Evolutionary conservation across 257 asterid species (phyloP), one percentile per base, ranked within the genome.

Genomic region (Ajuga chamaepitys): DNA sequence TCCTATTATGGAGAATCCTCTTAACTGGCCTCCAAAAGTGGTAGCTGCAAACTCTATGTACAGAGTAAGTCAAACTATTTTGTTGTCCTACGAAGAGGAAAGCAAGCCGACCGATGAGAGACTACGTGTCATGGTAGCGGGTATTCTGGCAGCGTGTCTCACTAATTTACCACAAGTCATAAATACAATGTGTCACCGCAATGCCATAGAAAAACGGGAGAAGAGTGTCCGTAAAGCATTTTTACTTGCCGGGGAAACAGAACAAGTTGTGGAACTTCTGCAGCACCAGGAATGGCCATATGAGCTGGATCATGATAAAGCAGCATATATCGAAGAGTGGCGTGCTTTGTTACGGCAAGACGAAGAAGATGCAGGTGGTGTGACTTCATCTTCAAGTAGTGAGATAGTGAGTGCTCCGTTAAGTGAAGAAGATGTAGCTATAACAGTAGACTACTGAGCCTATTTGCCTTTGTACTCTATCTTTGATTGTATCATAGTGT

Each of bases 21-120:
- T 55, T 3, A 65, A 52, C 46, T 65, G 62, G 70, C 70, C 70
- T 0, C 10, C 46, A 11, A 52, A 54, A 28, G 26, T 52, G 4
- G 7, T 65, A 11, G 61, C 70, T n/a, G 62, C 70, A 14, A 65
- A 65, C 1, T 17, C 66, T 0, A 71, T 62, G 75, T 59, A 50
- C 54, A 28, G 74, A 55, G 50, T 70, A 11, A 51, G 63, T 20
- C 47, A 10, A 61, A 60, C 46, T 17, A 46, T 67, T 26, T 1
- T 11, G 16, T 3, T 41, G 21, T 26, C 42, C 7, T 7, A 16
- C 41, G 28, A 51, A 8, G 60, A 16, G 11, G 53, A 51, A 4
- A 35, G 10, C 5, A 30, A 38, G 21, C 9, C 1, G 3, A 6
- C 17, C 0, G 56, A 59, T 16, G 56, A 48, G 14, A 38, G 0